Evolutionary conservation across 2,329 filamentous ascomycete species (phyloP).

Genomic region (Phoma sp.): DNA sequence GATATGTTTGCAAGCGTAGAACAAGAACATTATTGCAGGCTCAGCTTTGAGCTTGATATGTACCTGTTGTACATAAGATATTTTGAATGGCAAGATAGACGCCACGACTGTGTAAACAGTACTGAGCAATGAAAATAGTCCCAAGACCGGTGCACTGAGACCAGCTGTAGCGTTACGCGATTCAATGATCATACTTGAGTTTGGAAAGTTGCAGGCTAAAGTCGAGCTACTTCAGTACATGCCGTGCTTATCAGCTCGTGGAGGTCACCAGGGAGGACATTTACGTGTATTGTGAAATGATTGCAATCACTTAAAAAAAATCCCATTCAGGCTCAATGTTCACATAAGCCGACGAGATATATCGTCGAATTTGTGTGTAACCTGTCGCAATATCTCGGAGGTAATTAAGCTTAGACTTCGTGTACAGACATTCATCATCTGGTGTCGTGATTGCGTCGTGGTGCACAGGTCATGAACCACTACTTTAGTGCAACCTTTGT

Average conservation of each 20-base stretch:
- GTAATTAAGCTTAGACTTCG: no score
- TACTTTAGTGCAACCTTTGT: conserved; percentile 1
- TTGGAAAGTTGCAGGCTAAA: no score
- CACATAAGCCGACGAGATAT: no score
- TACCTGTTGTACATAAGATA: conserved; percentile 20
- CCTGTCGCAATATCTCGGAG: no score
- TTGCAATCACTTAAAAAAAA: no score
- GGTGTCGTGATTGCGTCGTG: neutral
- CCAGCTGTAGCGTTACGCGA: neutral
- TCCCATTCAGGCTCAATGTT: no score
- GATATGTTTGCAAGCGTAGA: conserved; percentile 11
- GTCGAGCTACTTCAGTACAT: no score
- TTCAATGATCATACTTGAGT: neutral
- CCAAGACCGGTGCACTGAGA: no score
- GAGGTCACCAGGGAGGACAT: neutral
- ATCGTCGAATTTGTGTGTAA: no score
- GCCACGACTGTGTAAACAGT: neutral
- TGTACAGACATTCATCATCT: neutral
- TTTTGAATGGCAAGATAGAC: neutral
- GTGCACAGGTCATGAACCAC: neutral
- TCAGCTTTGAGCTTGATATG: conserved; percentile 30
- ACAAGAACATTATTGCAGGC: conserved; percentile 17
- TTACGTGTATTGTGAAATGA: neutral
- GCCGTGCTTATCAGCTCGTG: neutral
- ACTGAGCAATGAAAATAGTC: neutral